phyloP scores from a whole-genome alignment of 306 rosid species.

The Fagus crenata region DNA sequence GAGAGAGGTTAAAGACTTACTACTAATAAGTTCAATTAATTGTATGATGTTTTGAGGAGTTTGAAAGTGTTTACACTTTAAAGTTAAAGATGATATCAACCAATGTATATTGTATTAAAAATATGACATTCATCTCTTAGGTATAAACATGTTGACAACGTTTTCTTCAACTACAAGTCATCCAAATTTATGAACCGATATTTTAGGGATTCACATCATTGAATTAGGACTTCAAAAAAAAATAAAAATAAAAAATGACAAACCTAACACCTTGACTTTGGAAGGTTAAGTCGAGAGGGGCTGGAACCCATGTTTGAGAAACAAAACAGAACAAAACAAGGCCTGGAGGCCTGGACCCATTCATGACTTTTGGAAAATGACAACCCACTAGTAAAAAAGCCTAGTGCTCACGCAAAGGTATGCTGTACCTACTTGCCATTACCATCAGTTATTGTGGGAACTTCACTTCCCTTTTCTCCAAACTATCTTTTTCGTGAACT shows the following conservation, averaged over 20 bases:
- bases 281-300: not conserved
- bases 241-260: not conserved
- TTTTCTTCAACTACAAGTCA: too few species aligned
- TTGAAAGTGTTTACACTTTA: too few species aligned
- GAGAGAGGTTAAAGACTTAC: too few species aligned
- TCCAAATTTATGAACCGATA: too few species aligned
- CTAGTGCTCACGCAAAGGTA: slow-evolving; percentile 35
- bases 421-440: slow-evolving; percentile 26
- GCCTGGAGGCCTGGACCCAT: slow-evolving; percentile 1
- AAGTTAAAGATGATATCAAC: too few species aligned
- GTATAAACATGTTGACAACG: too few species aligned
- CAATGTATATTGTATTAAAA: too few species aligned
- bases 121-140: too few species aligned
- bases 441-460: slow-evolving; percentile 33
- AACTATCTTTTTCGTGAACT: slow-evolving; percentile 21
- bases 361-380: slow-evolving; percentile 20
- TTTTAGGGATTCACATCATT: too few species aligned
- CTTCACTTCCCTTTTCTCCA: slow-evolving; percentile 10
- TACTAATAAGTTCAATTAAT: too few species aligned
- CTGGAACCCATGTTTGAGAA: slow-evolving; percentile 27
- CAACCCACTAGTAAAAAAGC: slow-evolving; percentile 31
- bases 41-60: too few species aligned
- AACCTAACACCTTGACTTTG: not conserved
- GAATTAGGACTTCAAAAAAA: too few species aligned
- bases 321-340: slow-evolving; percentile 16